These are phyloP conservation scores for Fragilariopsis cylindrus DNA, from an alignment of 108 stramenopile species.

Conservation along the genomic window DNA sequence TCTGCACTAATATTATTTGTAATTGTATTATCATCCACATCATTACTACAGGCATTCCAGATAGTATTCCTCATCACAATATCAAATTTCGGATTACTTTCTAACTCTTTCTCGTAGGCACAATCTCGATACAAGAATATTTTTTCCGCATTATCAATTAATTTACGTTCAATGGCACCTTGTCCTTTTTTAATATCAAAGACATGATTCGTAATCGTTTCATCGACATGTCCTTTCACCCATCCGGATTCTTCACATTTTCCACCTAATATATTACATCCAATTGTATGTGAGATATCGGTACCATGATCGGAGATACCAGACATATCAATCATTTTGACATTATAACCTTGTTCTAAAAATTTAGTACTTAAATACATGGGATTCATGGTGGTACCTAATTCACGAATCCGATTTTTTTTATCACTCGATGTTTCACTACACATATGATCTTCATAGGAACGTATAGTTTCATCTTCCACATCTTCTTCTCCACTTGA, in stretches of 20 bases:
- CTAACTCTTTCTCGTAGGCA: slow-evolving; percentile 16
- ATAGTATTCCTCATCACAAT: slow-evolving; percentile 13
- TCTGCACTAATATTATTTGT: no score
- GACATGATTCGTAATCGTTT: slow-evolving; percentile 19
- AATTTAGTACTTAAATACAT: slow-evolving; percentile 20
- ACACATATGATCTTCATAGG: slow-evolving; percentile 26
- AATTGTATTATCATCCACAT: no score
- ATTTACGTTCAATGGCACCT: not conserved
- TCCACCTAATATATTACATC: slow-evolving; percentile 28
- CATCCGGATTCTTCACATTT: slow-evolving; percentile 27
- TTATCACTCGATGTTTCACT: not conserved
- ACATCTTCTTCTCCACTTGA: slow-evolving; percentile 1
- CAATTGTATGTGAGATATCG: slow-evolving; percentile 33
- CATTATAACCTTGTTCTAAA: slow-evolving; percentile 26
- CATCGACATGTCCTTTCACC: slow-evolving; percentile 19
- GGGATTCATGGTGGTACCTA: slow-evolving; percentile 31
- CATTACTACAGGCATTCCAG: slow-evolving; percentile 22
- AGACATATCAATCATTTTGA: slow-evolving; percentile 36
- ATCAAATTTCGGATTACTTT: slow-evolving; percentile 11
- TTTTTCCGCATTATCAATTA: slow-evolving; percentile 14
- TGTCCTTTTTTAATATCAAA: not conserved
- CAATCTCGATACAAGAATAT: slow-evolving; percentile 30
- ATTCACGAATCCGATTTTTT: not conserved
- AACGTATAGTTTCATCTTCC: not conserved
- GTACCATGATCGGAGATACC: slow-evolving; percentile 12